phyloP scores from a whole-genome alignment of 225 moss, liverwort and hornwort genomes.

The Lunularia cruciata region DNA sequence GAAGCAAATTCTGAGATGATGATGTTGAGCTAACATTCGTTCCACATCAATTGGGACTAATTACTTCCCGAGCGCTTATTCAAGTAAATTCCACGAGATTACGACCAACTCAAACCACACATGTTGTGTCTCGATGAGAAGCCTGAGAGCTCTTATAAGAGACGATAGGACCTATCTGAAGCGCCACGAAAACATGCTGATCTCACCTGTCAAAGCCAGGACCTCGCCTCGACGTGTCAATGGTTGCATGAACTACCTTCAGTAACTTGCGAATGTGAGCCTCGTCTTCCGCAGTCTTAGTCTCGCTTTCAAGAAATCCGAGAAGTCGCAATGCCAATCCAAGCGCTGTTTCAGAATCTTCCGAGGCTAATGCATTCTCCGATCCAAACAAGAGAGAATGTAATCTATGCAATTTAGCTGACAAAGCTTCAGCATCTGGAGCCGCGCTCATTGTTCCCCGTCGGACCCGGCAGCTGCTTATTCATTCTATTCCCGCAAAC shows the following conservation, averaged over 20 bases:
- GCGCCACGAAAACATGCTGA: neutral
- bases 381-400: slow-evolving; percentile 87
- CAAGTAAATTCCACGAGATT: too few species aligned
- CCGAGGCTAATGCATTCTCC: slow-evolving; percentile 60
- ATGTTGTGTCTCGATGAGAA: too few species aligned
- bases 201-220: slow-evolving; percentile 68
- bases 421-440: slow-evolving; percentile 1
- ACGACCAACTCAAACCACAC: too few species aligned
- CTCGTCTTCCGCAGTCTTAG: slow-evolving; percentile 72
- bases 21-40: too few species aligned
- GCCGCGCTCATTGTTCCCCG: neutral
- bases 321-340: slow-evolving; percentile 87
- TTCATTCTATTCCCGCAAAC: too few species aligned
- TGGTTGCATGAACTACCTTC: slow-evolving; percentile 55
- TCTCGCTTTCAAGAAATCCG: slow-evolving; percentile 76
- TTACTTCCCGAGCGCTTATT: too few species aligned
- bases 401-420: slow-evolving; percentile 63
- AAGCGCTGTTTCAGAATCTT: slow-evolving; percentile 68
- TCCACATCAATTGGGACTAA: too few species aligned
- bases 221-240: slow-evolving; percentile 55
- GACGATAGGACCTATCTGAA: too few species aligned
- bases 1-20: too few species aligned
- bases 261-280: slow-evolving; percentile 60
- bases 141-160: too few species aligned
- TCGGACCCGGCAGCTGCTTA: too few species aligned